Base-by-base conservation (phyloP, 768 basidiomycete genomes). In the Russula brevipes region DNA sequence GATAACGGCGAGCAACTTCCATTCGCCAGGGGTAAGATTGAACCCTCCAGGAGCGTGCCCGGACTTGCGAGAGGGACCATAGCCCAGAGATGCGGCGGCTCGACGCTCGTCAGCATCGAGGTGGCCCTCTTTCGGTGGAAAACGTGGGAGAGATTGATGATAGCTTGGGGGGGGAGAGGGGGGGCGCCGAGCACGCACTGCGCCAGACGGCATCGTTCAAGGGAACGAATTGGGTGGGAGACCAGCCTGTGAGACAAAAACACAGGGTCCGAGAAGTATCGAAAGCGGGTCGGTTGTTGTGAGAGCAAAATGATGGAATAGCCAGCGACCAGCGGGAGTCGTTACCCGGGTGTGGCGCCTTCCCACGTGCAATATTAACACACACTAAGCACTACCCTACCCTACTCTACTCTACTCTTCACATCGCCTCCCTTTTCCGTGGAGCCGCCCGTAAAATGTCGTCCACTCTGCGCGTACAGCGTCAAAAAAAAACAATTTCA, bases 361-460 rank as follows among this genome's bases (percentile, higher is more conserved):
- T 19, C n/a, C 41, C 38, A 39, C 38, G 38, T 39, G 38, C 38
- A 7, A 11, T 7, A 39, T 4, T 42, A 16, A 42, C 12, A 42
- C 41, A 54, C 36, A 11, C 3, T 31, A 11, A 3, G 24, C 24
- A 38, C 16, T 19, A 53, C 36, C 9, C 12, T 52, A 35, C 49
- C 14, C 30, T 31, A 24, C 14, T 33, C 30, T 16, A 7, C 45
- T 49, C 58, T 62, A 36, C 39, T 54, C 36, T 44, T 59, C 80
- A 89, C 63, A 86, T 84, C 58, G 85, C 89, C 72, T 97, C 94
- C 57, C 94, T 83, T 75, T 81, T 89, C 72, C 94, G 81, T 12
- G 94, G 94, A 51, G 94, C 81, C 19, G 90, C 84, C 55, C 92
- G 81, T 66, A 96, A 79, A 68, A 97, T 96, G 72, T 96, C 92